Conservation (phyloP, 148 eudicot species). For the Chenopodium formosanum region DNA sequence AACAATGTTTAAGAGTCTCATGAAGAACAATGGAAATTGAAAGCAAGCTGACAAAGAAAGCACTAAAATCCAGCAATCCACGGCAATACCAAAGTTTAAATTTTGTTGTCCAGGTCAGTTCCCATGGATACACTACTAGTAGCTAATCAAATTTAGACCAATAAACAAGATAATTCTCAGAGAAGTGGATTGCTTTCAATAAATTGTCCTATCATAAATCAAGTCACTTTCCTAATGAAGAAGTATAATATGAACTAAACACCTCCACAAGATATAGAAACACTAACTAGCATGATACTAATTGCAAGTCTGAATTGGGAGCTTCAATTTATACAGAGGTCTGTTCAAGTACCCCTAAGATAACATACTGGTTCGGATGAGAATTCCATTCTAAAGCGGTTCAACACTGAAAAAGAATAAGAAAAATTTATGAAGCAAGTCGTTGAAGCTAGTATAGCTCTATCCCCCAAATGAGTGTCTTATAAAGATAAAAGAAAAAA, state of each 20-base stretch:
- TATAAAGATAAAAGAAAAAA: too few species aligned
- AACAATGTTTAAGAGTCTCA: background rate
- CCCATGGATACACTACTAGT: background rate
- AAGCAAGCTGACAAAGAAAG: background rate
- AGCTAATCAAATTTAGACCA: background rate
- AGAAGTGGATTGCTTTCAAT: background rate
- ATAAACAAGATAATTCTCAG: background rate
- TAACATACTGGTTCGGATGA: background rate
- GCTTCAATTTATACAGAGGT: background rate
- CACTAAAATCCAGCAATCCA: background rate
- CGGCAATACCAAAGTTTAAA: background rate
- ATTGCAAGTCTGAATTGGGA: background rate
- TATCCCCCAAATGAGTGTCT: too few species aligned
- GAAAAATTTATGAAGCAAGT: background rate
- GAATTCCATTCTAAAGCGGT: background rate
- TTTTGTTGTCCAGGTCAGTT: background rate
- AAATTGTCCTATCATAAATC: background rate
- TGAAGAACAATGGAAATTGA: background rate
- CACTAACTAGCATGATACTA: background rate
- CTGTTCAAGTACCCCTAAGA: background rate
- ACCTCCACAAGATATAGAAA: background rate
- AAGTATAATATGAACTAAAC: background rate
- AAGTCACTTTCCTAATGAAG: background rate
- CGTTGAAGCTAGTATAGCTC: too few species aligned
- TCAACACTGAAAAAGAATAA: background rate